Base-by-base conservation (phyloP, 225 moss, liverwort and hornwort genomes). In the Asterella californica region DNA sequence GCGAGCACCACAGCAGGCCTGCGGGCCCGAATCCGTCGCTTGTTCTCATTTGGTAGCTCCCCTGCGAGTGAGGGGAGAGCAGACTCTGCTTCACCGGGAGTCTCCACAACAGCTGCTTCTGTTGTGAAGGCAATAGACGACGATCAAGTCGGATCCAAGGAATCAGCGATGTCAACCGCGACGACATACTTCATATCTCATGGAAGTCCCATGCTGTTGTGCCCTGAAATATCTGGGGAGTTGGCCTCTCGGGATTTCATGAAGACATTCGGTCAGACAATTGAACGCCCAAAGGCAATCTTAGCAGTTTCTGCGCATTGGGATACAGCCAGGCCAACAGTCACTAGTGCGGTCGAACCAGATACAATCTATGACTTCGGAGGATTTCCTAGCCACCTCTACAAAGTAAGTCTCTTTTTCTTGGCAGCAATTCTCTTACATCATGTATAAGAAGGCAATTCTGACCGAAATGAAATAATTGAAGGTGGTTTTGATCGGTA, bases 221-320 rank as follows among this genome's bases (percentile, higher is more conserved):
- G 33, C 57, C 72, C 80, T 12, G 73, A 61, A 15, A 19, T 87
- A 49, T 55, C 75, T 38, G 46, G 49, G 29, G 84, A 83, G 36
- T 46, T 69, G 38, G 72, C 80, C 2, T 49, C 81, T 19, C 76
- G 83, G 4, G 0, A 81, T 5, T 85, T 85, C 30, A 17, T 88
- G 0, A 22, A 52, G 22, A 6, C 53, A 4, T 62, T 88, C 24
- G 70, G 74, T 9, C 18, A 60, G 48, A 59, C 77, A 8, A n/a
- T 81, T 10, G 32, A 55, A 45, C 79, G 84, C 63, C 94, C 94
- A 10, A 94, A 91, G 72, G 96, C 90, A 68, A 86, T 96, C 71
- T 65, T 96, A 22, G 86, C 85, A 6, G 80, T 96, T 55, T 96
- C 94, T 25, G 94, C 89, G 67, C 96, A 94, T 71, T 94, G 96